Conservation (phyloP, 2,329 filamentous ascomycete genomes). For the Immersiporthe knoxdaviesiana region DNA sequence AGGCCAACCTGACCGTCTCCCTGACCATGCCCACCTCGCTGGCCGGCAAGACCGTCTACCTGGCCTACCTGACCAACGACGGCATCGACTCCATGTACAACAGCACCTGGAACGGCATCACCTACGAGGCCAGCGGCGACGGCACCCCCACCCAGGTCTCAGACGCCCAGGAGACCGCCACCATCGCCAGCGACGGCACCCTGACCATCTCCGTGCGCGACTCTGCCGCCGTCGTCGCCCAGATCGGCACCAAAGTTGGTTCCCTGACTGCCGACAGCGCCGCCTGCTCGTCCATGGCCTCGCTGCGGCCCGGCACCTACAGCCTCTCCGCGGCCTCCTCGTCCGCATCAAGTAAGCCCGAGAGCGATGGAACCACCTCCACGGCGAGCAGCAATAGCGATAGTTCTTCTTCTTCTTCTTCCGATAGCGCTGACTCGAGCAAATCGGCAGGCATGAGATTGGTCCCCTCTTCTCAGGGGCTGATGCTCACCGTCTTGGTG, state of each 20-base stretch:
- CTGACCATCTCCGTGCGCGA: slow-evolving; percentile 45
- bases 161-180: slow-evolving; percentile 38
- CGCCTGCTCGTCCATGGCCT: slow-evolving; percentile 24
- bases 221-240: slow-evolving; percentile 50
- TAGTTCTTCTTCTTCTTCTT: slow-evolving; percentile 13
- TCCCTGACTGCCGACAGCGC: slow-evolving; percentile 19
- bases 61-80: slow-evolving; percentile 50
- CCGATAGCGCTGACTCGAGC: slow-evolving; percentile 26
- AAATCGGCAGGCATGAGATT: slow-evolving; percentile 13
- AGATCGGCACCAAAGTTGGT: slow-evolving; percentile 40
- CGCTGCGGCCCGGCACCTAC: slow-evolving; percentile 22
- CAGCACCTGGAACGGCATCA: slow-evolving; percentile 52
- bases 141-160: slow-evolving; percentile 44
- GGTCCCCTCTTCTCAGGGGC: slow-evolving; percentile 5
- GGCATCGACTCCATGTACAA: slow-evolving; percentile 47
- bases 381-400: slow-evolving; percentile 2
- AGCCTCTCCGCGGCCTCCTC: slow-evolving; percentile 17
- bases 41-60: slow-evolving; percentile 46
- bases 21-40: slow-evolving; percentile 44
- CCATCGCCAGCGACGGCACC: slow-evolving; percentile 40
- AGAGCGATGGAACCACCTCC: slow-evolving; percentile 22
- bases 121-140: slow-evolving; percentile 46
- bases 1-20: slow-evolving; percentile 44
- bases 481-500: slow-evolving; percentile 20
- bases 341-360: slow-evolving; percentile 30